These are phyloP conservation scores for Podila epicladia DNA, from an alignment of 192 early-diverging fungal genomes.

Conservation along the genomic window DNA sequence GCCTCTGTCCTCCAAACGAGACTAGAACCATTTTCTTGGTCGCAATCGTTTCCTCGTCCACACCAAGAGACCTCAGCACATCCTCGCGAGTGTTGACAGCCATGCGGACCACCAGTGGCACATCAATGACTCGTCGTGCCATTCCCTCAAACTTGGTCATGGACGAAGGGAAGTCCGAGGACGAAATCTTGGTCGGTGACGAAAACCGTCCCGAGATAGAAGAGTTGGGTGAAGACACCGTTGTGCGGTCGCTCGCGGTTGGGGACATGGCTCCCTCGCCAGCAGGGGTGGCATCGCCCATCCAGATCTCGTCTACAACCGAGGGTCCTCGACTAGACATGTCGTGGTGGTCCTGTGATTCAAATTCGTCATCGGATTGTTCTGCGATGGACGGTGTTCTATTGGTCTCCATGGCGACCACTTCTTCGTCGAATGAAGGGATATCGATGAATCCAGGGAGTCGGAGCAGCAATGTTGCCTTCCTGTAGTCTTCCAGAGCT, in stretches of 20 bases:
- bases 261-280: conserved; percentile 32
- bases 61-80: conserved; percentile 53
- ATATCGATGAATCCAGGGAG: conserved; percentile 62
- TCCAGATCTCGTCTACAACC: conserved; percentile 21
- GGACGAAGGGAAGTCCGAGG: conserved; percentile 14
- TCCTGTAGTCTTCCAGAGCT: conserved; percentile 53
- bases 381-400: conserved; percentile 24
- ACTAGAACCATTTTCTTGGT: conserved; percentile 61
- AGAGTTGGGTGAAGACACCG: conserved; percentile 24
- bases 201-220: conserved; percentile 6
- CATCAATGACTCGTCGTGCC: conserved; percentile 57
- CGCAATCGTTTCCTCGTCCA: conserved; percentile 52
- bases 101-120: conserved; percentile 63
- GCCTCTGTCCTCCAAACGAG: conserved; percentile 61
- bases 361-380: neutral
- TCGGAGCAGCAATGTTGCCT: conserved; percentile 55
- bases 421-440: conserved; percentile 58
- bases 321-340: neutral
- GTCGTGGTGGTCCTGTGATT: conserved; percentile 1
- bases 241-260: conserved; percentile 12
- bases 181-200: neutral
- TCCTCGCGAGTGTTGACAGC: conserved; percentile 45
- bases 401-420: conserved; percentile 14
- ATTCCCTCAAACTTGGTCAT: conserved; percentile 22
- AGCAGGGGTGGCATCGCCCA: conserved; percentile 29